phyloP scores from a whole-genome alignment of 495 filamentous ascomycete genomes.

The Penicillium alfredii region DNA sequence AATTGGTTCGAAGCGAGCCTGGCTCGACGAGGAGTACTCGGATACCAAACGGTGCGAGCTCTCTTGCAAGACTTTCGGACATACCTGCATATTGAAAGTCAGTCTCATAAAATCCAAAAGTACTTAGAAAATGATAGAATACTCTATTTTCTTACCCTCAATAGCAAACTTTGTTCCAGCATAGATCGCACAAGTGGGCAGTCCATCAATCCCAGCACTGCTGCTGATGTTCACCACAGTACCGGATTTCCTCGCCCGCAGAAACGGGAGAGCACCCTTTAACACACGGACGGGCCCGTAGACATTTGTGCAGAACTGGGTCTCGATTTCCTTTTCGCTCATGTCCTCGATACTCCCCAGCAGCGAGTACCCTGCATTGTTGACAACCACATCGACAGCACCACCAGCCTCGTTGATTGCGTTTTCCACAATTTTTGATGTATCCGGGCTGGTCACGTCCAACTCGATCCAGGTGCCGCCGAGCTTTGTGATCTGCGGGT shows the following conservation, averaged over 20 bases:
- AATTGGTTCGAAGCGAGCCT: conserved; percentile 45
- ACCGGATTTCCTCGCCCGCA: conserved; percentile 36
- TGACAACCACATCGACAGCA: conserved; percentile 23
- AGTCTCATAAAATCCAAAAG: too few relatives aligned
- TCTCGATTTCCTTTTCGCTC: conserved; percentile 18
- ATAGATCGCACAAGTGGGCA: conserved; percentile 42
- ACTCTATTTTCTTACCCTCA: conserved; percentile 40
- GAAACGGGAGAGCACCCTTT: conserved; percentile 41
- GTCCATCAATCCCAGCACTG: conserved; percentile 33
- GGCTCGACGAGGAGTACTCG: conserved; percentile 43
- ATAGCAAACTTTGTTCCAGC: conserved; percentile 49
- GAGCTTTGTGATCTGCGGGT: conserved; percentile 7
- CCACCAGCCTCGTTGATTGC: conserved; percentile 10
- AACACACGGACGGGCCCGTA: conserved; percentile 44
- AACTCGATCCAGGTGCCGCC: conserved; percentile 27
- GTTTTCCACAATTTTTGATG: conserved; percentile 11
- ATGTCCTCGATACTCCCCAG: conserved; percentile 17
- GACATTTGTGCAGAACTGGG: conserved; percentile 36
- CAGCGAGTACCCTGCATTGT: conserved; percentile 30
- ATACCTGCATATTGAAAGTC: conserved; percentile 19
- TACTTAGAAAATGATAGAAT: too few relatives aligned
- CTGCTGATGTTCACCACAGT: conserved; percentile 47
- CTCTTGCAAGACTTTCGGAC: conserved; percentile 27
- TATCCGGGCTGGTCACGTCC: conserved; percentile 36
- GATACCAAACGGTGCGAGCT: conserved; percentile 38